Percentiles rank a stretch among this genome's conserved stretches.
These are phyloP conservation scores for Nicotiana knightiana DNA, from an alignment of 257 asterid genomes.

Conservation along the genomic window DNA sequence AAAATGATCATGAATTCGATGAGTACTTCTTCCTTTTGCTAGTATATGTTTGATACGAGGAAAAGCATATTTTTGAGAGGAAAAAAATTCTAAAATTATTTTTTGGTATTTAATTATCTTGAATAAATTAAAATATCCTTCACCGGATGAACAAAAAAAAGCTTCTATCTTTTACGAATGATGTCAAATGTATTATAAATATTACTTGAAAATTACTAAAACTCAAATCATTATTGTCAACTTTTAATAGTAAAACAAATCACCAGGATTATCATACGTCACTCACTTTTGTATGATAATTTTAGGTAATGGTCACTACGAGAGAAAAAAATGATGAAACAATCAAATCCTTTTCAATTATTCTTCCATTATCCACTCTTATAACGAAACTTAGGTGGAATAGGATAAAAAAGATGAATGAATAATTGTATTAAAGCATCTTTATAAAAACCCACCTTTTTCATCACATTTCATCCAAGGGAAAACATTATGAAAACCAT, in stretches of 20 bases:
- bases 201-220: background rate
- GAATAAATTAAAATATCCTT: no score
- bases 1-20: background rate
- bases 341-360: background rate
- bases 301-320: background rate
- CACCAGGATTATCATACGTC: background rate
- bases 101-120: background rate
- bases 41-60: background rate
- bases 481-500: slow-evolving; percentile 3
- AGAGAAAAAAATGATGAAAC: background rate
- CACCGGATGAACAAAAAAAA: background rate
- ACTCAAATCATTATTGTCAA: background rate
- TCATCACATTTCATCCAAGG: background rate
- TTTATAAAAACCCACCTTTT: background rate
- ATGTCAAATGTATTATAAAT: background rate
- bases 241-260: background rate
- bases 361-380: background rate
- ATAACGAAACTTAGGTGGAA: slow-evolving; percentile 2
- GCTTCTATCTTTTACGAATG: background rate
- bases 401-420: slow-evolving; percentile 1
- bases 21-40: background rate
- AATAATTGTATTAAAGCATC: slow-evolving; percentile 8
- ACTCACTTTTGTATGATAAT: background rate
- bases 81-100: background rate
- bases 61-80: background rate